Evolutionary conservation across 805 yeast species (phyloP).

Genomic region (Starmerella floricola): DNA sequence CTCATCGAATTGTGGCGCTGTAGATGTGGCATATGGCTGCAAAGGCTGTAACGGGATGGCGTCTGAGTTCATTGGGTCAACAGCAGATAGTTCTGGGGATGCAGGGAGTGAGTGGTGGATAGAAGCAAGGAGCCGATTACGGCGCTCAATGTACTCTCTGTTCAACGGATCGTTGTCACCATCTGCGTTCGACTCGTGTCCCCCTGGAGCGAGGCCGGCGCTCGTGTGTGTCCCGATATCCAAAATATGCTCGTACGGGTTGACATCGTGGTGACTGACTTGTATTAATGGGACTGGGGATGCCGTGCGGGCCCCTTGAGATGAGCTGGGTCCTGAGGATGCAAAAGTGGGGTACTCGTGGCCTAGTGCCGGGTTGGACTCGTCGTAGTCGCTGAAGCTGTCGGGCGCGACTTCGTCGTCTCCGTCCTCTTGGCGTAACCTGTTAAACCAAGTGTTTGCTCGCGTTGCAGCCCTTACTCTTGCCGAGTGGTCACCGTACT

Average conservation of each 20-base stretch:
- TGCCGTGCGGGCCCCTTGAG: too few species aligned
- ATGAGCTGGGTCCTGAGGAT: too few species aligned
- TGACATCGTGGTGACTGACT: conserved; percentile 10
- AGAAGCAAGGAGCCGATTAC: conserved; percentile 15
- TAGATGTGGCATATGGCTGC: background rate
- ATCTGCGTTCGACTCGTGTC: conserved; percentile 11
- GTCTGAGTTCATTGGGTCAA: conserved; percentile 6
- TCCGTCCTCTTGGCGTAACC: conserved; percentile 14
- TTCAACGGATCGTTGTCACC: conserved; percentile 17
- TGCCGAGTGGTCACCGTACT: conserved; percentile 6
- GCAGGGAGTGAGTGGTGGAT: conserved; percentile 10
- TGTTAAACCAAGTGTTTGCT: conserved; percentile 21
- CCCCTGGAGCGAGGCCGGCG: conserved; percentile 30
- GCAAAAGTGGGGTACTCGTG: too few species aligned
- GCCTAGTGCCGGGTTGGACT: too few species aligned
- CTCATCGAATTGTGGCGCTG: too few species aligned
- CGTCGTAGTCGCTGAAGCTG: background rate
- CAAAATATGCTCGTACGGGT: conserved; percentile 18
- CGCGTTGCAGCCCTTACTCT: conserved; percentile 18
- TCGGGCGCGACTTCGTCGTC: background rate
- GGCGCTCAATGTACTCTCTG: conserved; percentile 20
- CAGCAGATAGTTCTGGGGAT: conserved; percentile 5
- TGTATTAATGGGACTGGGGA: conserved; percentile 7
- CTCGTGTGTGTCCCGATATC: conserved; percentile 25
- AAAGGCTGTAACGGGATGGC: conserved; percentile 14